Conservation (phyloP, 306 rosid species). For the Vicia sativa region DNA sequence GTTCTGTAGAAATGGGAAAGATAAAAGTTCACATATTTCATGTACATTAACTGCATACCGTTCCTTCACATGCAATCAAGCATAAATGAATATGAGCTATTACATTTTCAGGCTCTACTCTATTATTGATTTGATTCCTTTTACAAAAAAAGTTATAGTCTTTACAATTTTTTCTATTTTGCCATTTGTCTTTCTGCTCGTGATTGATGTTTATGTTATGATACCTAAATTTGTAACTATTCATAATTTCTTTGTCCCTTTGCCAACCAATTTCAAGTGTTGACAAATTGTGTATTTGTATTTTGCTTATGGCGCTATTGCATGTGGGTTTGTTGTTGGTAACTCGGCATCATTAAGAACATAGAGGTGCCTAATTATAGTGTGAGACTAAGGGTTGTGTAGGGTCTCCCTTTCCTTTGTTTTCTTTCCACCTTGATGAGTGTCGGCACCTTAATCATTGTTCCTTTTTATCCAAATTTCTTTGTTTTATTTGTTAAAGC, state of each 20-base stretch:
- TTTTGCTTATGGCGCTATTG: slow-evolving; percentile 32
- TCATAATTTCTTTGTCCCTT: slow-evolving; percentile 35
- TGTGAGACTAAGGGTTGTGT: slow-evolving; percentile 32
- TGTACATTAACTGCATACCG: slow-evolving; percentile 39
- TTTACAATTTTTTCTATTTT: slow-evolving; percentile 15
- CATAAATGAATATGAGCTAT: slow-evolving; percentile 29
- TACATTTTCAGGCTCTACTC: slow-evolving; percentile 8
- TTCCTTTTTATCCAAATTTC: slow-evolving; percentile 30
- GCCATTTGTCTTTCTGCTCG: slow-evolving; percentile 26
- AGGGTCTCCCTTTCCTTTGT: slow-evolving; percentile 39
- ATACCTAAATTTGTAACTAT: slow-evolving; percentile 32
- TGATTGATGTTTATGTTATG: slow-evolving; percentile 47
- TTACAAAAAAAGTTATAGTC: slow-evolving; percentile 11
- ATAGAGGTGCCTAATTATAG: slow-evolving; percentile 31
- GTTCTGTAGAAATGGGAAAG: slow-evolving; percentile 43
- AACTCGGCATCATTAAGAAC: slow-evolving; percentile 19
- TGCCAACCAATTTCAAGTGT: slow-evolving; percentile 33
- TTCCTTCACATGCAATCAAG: slow-evolving; percentile 34
- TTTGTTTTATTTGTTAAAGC: slow-evolving; percentile 18
- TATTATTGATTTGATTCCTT: slow-evolving; percentile 16
- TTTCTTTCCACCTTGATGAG: slow-evolving; percentile 31
- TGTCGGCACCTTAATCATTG: slow-evolving; percentile 52
- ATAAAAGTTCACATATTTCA: slow-evolving; percentile 31
- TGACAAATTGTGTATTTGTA: slow-evolving; percentile 43
- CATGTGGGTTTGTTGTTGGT: slow-evolving; percentile 36